Percentiles rank a stretch among this genome's conserved stretches.
Evolutionary conservation across 2,329 filamentous ascomycete genomes (phyloP).

Genomic region (Colletotrichum brevisporum): DNA sequence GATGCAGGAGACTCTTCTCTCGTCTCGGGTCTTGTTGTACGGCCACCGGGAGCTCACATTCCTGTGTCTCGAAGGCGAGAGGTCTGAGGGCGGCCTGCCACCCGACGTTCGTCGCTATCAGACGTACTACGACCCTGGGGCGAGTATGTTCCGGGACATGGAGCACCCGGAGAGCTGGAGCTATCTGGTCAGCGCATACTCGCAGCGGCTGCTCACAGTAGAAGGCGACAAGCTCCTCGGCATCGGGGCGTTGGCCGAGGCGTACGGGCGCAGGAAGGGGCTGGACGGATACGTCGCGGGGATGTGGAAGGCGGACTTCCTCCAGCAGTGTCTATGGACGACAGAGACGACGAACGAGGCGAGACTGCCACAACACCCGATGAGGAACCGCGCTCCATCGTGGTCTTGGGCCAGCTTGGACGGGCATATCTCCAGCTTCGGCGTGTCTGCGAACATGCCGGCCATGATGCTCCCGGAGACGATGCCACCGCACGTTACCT

Average conservation of each 20-base stretch:
- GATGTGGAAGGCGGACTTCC: background rate
- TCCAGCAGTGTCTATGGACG: slow-evolving; percentile 3
- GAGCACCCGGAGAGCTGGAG: background rate
- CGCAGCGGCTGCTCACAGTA: background rate
- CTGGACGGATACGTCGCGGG: background rate
- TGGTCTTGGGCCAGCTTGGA: slow-evolving; percentile 10
- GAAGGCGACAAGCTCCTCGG: slow-evolving; percentile 3
- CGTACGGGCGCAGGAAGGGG: background rate
- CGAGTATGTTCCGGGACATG: background rate
- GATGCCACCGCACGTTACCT: background rate
- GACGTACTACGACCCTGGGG: background rate
- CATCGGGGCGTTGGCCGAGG: background rate
- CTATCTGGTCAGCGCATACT: background rate
- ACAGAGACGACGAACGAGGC: background rate
- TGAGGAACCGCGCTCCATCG: background rate
- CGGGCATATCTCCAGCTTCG: background rate
- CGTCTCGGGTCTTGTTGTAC: background rate
- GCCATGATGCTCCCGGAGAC: slow-evolving; percentile 4
- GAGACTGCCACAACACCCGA: background rate
- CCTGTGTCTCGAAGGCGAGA: background rate
- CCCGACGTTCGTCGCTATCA: background rate
- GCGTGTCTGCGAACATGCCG: background rate
- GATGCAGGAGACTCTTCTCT: background rate
- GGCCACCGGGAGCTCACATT: background rate
- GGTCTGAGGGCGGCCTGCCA: background rate